Base-by-base conservation (phyloP, 1,284 basidiomycete genomes). In the Austroboletus niveus region DNA sequence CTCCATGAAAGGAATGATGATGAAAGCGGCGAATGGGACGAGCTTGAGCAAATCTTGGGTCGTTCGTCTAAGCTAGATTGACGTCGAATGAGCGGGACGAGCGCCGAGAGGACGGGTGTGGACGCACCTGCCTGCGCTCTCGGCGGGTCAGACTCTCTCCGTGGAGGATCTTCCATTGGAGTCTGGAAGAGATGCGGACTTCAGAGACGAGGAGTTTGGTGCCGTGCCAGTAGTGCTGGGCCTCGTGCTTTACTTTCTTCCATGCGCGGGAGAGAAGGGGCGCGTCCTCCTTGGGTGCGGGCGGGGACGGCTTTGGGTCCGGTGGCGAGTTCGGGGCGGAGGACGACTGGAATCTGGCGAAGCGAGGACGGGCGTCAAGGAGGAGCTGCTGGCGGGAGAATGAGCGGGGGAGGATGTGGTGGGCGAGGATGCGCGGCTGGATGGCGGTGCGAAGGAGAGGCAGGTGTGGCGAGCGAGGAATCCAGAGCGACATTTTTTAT, bases 1-100 rank as follows among this genome's bases (percentile, higher is more conserved):
- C 69, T 99, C 97, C 92, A 98, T 98, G 78, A 98, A 98, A 1
- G 97, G 96, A 9, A 99, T 92, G 62, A 98, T 79, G 54, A 99
- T 71, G 74, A 99, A 98, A 47, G 94, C 92, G 11, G 92, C 84
- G 71, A 99, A 99, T 2, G 96, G 96, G 38, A 99, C 86, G 20
- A 99, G 83, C 38, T 97, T 85, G 50, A 99, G 72, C 31, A 99
- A 68, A 69, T 99, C 96, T 68, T 87, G 87, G 1, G 94, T 98
- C 1, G 96, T 99, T 51, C 96, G 86, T 71, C 84, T 90, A 59
- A 98, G 77, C 92, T 97, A 30, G 41, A 31, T 24, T 12, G 0
- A 15, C 9, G 52, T 20, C 5, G 27, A 17, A 11, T 35, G 47
- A 48, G 56, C 44, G 52, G 53, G 22, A 47, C 36, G 27, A 52